Conservation (phyloP, 2,329 filamentous ascomycete species). For the Clonostachys solani region DNA sequence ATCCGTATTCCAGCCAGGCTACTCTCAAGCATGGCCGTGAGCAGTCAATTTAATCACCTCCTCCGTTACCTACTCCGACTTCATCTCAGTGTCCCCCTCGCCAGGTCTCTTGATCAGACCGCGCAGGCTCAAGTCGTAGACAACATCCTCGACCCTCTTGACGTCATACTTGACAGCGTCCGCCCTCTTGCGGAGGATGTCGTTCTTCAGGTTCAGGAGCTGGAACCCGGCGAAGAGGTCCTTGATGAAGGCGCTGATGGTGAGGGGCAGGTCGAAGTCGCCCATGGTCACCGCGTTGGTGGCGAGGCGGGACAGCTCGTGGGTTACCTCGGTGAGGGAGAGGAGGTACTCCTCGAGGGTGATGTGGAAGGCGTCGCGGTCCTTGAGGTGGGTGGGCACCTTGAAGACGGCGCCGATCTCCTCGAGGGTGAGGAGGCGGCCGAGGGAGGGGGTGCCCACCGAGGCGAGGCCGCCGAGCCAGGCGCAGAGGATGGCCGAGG, state of each 20-base stretch:
- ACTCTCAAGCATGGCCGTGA: no score
- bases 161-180: slow-evolving; percentile 97
- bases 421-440: slow-evolving; percentile 78
- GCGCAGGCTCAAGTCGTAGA: slow-evolving; percentile 88
- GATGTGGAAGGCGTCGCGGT: slow-evolving; percentile 86
- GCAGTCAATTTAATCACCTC: no score
- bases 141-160: slow-evolving; percentile 97
- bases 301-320: slow-evolving; percentile 85
- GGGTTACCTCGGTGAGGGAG: slow-evolving; percentile 78
- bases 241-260: slow-evolving; percentile 90
- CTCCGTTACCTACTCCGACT: slow-evolving; percentile 12
- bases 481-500: slow-evolving; percentile 51
- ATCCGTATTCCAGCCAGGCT: background rate
- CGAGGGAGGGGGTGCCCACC: slow-evolving; percentile 36
- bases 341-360: slow-evolving; percentile 97
- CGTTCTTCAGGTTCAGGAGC: slow-evolving; percentile 96
- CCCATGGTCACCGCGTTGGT: slow-evolving; percentile 93
- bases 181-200: slow-evolving; percentile 78
- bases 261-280: slow-evolving; percentile 79
- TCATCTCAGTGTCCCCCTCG: slow-evolving; percentile 30
- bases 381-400: slow-evolving; percentile 91
- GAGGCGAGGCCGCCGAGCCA: slow-evolving; percentile 76
- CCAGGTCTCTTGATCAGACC: slow-evolving; percentile 63
- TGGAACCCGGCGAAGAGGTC: slow-evolving; percentile 95
- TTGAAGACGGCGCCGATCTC: slow-evolving; percentile 74